Evolutionary conservation across 192 early-diverging fungal genomes (phyloP).

Genomic region (Fimicolochytrium jonesii): DNA sequence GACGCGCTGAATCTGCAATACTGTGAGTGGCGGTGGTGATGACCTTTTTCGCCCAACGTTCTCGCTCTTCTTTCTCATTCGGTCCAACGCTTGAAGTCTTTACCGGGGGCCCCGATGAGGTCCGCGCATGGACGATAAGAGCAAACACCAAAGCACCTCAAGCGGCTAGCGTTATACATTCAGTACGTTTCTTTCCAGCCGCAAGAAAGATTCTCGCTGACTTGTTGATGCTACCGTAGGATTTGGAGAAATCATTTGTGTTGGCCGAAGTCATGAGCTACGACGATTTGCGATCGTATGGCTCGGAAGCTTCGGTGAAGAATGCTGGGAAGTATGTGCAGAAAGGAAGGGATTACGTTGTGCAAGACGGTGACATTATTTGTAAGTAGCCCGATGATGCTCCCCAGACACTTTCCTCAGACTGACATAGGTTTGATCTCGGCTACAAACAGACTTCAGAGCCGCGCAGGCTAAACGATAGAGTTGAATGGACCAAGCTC

Average conservation of each 20-base stretch:
- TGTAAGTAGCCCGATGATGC: no score
- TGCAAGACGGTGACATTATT: constrained; percentile 91
- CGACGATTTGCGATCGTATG: constrained; percentile 78
- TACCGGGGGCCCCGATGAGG: constrained; percentile 88
- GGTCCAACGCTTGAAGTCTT: no score
- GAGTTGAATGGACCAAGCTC: no score
- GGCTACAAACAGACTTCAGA: no score
- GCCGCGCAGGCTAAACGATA: no score
- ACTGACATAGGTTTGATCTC: no score
- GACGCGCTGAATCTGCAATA: constrained; percentile 79
- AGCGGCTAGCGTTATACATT: constrained; percentile 91
- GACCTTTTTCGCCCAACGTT: no score
- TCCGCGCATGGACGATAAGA: constrained; percentile 88
- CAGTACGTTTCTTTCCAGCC: no score
- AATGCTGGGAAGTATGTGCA: constrained; percentile 82
- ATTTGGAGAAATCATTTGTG: constrained; percentile 24
- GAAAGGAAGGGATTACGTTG: constrained; percentile 90
- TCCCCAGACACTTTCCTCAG: no score
- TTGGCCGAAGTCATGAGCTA: constrained; percentile 64
- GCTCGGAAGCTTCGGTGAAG: constrained; percentile 88
- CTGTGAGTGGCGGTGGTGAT: constrained; percentile 60
- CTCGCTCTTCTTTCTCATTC: background rate
- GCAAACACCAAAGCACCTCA: constrained; percentile 80
- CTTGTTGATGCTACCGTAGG: no score
- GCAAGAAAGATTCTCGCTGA: no score